Evolutionary conservation across 352 stramenopile species (phyloP), one percentile per base, ranked within the genome.

Genomic region (Phytophthora pluvialis): DNA sequence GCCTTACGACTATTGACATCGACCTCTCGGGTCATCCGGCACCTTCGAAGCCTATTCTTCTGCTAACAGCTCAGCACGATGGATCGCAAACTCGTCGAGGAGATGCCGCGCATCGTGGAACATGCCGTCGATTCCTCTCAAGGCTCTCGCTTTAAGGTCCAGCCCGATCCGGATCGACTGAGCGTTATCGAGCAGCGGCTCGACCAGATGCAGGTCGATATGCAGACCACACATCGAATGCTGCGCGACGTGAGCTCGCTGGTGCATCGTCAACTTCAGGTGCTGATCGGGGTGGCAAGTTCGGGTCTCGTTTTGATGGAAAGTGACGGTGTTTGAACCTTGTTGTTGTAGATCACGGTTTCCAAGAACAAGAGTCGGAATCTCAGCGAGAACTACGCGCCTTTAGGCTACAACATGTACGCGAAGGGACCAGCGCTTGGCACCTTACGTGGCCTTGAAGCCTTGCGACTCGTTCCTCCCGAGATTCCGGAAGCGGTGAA

Each of bases 241-340:
- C 72, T 91, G 18, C 70, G 67, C 3, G 72, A 84, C 4, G 58
- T 91, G 32, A 83, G 36, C n/a, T 32, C 62, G 5, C 42, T 82
- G 4, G 51, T 90, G n/a, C 55, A 84, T 28, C 73, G 73, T n/a
- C 81, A 88, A 51, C 46, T 86, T 46, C 73, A 85, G 64, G 75
- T 84, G 16, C 4, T 36, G 33, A 21, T 21, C 21, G 21, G 2
- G 21, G 21, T n/a, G n/a, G n/a, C n/a, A n/a, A n/a, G n/a, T n/a
- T 21, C 21, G 21, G 21, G 21, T 21, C 21, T 21, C 21, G 21
- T 21, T 21, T 21, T 21, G 21, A 21, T 21, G 21, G 21, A 21
- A 21, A 21, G 21, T 21, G 21, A 21, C 21, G 21, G 21, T 21
- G 21, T 21, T 21, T 21, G 21, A 21, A 32, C 40, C 51, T 38